Base-by-base conservation (phyloP, 2,329 filamentous ascomycete species). In the Ceratocystis colombiana region DNA sequence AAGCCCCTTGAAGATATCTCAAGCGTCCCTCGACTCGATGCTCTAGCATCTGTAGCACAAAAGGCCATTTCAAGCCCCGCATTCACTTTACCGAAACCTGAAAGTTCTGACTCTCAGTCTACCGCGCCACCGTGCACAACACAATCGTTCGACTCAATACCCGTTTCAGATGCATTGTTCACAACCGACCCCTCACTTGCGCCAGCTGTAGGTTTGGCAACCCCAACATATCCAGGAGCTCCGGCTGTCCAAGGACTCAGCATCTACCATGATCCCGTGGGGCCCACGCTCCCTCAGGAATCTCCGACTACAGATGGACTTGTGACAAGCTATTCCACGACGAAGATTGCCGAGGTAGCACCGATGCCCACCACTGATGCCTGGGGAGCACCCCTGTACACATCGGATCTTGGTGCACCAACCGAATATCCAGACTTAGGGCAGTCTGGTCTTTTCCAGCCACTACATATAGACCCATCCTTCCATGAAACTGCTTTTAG, bases 301-400 rank as follows among this genome's bases (percentile, higher is more conserved):
- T 33, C 53, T n/a, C 53, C 30, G 17, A 30, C 53, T 33, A 30
- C 53, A 57, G n/a, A 12, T 57, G 53, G 7, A n/a, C 53, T 33
- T 30, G 53, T 30, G 12, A 30, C 53, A 30, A 33, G 10, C 28
- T 33, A 30, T 33, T 20, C 59, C 33, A 10, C 41, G 10, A 12
- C 59, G 3, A n/a, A 33, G 1, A 22, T 45, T 4, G 33, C 10
- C 17, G 15, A 62, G 20, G 30, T n/a, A 41, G 30, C 33, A n/a
- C 30, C 33, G 15, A 12, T 33, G 22, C 53, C 53, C 15, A 57
- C 44, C 8, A 63, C 61, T 7, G 61, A 63, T 63, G 37, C 61
- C 17, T 63, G 61, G 61, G 61, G 44, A n/a, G 61, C 61, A 1
- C 61, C 61, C n/a, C 12, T 63, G 41, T 63, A 48, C 22, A 50